These are phyloP conservation scores for Ogataea minuta DNA, from an alignment of 805 yeast genomes.

Conservation along the genomic window DNA sequence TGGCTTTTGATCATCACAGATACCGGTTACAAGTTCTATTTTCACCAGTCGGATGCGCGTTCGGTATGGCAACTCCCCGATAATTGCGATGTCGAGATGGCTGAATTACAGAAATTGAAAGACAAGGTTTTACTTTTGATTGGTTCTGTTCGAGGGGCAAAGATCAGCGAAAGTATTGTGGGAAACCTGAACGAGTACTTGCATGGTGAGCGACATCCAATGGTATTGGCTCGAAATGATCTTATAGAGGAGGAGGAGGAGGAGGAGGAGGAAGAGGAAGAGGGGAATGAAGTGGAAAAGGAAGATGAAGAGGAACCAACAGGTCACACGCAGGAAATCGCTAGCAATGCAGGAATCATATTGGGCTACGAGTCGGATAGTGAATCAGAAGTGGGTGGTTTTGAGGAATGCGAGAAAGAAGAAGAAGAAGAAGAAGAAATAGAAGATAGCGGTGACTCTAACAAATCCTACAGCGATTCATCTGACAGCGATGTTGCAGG, in stretches of 20 bases:
- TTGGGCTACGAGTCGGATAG: slow-evolving; percentile 8
- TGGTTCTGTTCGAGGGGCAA: slow-evolving; percentile 20
- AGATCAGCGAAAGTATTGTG: background rate
- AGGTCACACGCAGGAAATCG: background rate
- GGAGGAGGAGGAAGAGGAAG: slow-evolving; percentile 2
- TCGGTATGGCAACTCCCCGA: slow-evolving; percentile 30
- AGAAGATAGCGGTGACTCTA: background rate
- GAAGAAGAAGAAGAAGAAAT: background rate
- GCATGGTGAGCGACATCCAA: slow-evolving; percentile 8
- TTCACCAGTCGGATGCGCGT: slow-evolving; percentile 4
- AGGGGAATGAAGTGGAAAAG: slow-evolving; percentile 2
- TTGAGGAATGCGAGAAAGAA: too few species aligned
- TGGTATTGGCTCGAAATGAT: background rate
- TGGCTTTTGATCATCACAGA: slow-evolving; percentile 26
- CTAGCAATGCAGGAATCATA: slow-evolving; percentile 1
- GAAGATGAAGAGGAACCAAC: too few species aligned
- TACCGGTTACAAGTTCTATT: slow-evolving; percentile 27
- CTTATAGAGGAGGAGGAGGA: slow-evolving; percentile 2
- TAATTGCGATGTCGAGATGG: slow-evolving; percentile 7
- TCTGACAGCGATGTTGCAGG: slow-evolving; percentile 13
- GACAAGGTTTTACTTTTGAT: slow-evolving; percentile 15
- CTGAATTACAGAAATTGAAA: slow-evolving; percentile 6
- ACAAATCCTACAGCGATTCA: slow-evolving; percentile 1
- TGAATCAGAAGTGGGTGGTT: slow-evolving; percentile 1
- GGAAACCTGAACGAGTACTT: slow-evolving; percentile 9